phyloP scores from a whole-genome alignment of 768 basidiomycete genomes.

The Russula abietina region DNA sequence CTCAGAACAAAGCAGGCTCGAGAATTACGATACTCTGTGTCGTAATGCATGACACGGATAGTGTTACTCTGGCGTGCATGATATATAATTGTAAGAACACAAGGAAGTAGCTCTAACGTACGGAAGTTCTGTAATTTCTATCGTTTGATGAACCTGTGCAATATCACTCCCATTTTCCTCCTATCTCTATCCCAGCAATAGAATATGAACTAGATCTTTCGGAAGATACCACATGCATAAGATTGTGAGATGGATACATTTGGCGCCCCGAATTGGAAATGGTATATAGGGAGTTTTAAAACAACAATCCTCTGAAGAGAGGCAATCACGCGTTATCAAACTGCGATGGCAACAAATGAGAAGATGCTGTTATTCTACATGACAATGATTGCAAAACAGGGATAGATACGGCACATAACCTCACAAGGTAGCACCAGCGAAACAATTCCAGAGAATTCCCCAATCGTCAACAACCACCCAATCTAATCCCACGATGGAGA shows the following conservation, averaged over 20 bases:
- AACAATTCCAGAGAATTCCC: constrained; percentile 5
- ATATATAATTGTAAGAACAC: background rate
- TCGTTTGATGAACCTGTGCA: too few species aligned
- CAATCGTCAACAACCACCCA: background rate
- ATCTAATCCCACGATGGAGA: constrained; percentile 49
- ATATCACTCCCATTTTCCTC: too few species aligned
- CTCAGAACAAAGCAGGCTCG: background rate
- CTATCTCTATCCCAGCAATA: too few species aligned
- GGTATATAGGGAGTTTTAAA: background rate
- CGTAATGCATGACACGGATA: background rate
- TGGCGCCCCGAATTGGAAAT: too few species aligned
- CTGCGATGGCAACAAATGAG: background rate
- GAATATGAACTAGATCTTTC: too few species aligned
- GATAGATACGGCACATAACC: constrained; percentile 21
- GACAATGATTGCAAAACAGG: constrained; percentile 21
- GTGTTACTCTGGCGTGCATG: background rate
- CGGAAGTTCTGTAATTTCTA: background rate
- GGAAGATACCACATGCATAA: too few species aligned
- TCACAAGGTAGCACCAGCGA: constrained; percentile 3
- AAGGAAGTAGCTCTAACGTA: too few species aligned
- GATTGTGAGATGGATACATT: too few species aligned
- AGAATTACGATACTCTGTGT: background rate
- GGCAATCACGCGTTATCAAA: background rate
- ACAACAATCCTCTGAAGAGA: background rate
- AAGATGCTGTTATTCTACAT: constrained; percentile 22